A percentile compares a stretch with the other conserved stretches of the same genome.
These are phyloP conservation scores for Oidiodendron maius DNA, from an alignment of 495 filamentous ascomycete genomes.

Conservation along the genomic window DNA sequence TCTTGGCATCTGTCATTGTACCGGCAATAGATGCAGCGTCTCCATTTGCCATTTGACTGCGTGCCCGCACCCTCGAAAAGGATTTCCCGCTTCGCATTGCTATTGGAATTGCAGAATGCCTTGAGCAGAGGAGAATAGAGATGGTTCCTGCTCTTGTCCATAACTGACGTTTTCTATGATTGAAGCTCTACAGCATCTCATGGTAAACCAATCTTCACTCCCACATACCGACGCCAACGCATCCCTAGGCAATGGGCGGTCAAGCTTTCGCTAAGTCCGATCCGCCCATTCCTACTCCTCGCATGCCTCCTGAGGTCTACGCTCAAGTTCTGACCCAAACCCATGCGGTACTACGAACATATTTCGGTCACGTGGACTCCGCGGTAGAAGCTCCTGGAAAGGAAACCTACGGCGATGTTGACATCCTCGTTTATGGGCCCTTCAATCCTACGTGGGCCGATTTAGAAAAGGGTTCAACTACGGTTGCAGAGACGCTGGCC, in stretches of 20 bases:
- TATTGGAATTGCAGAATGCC: too few relatives aligned
- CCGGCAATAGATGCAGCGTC: too few relatives aligned
- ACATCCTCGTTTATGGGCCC: constrained; percentile 47
- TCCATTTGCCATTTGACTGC: too few relatives aligned
- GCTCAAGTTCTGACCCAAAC: constrained; percentile 30
- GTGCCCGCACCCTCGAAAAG: too few relatives aligned
- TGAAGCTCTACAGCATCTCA: too few relatives aligned
- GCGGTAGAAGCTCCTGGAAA: constrained; percentile 54
- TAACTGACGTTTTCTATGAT: too few relatives aligned
- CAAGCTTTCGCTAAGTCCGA: constrained; percentile 41
- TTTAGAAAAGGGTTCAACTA: constrained; percentile 2
- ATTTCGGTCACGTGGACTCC: constrained; percentile 39
- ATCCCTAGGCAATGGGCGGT: constrained; percentile 58
- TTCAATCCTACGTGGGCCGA: constrained; percentile 5
- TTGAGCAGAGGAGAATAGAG: too few relatives aligned
- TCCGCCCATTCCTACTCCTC: constrained; percentile 45
- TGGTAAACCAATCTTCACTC: not conserved
- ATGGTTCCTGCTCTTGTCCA: too few relatives aligned
- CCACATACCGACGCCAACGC: too few relatives aligned
- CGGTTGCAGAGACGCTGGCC: constrained; percentile 15
- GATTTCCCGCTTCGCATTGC: too few relatives aligned
- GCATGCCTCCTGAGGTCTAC: constrained; percentile 49
- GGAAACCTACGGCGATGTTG: constrained; percentile 50
- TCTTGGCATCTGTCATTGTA: too few relatives aligned
- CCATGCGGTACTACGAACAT: constrained; percentile 32